Conservation (phyloP, 768 basidiomycete species). For the Tylopilus cervinicoccineus region DNA sequence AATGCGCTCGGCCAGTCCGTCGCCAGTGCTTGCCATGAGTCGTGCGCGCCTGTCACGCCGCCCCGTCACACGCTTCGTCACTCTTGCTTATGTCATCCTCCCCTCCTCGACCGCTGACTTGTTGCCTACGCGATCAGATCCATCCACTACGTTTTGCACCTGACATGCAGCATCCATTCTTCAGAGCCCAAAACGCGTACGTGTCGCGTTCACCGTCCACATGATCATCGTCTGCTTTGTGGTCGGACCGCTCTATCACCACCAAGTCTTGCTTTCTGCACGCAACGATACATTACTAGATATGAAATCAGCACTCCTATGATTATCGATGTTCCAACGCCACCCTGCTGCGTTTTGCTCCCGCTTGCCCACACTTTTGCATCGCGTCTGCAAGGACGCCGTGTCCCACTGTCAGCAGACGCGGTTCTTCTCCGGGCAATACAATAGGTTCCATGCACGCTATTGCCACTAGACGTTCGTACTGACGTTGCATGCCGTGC, state of each 20-base stretch:
- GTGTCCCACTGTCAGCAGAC: slow-evolving; percentile 2
- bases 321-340: slow-evolving; percentile 20
- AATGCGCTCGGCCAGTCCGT: slow-evolving; percentile 10
- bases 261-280: slow-evolving; percentile 9
- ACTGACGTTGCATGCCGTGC: neutral
- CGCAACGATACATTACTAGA: slow-evolving; percentile 18
- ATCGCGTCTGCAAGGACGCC: neutral
- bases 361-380: slow-evolving; percentile 12
- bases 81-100: slow-evolving; percentile 17
- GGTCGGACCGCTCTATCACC: slow-evolving; percentile 22
- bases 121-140: slow-evolving; percentile 17
- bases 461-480: neutral
- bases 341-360: slow-evolving; percentile 4
- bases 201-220: slow-evolving; percentile 2
- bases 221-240: slow-evolving; percentile 6
- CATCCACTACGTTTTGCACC: slow-evolving; percentile 14
- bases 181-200: slow-evolving; percentile 4
- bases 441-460: slow-evolving; percentile 4
- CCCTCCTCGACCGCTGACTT: slow-evolving; percentile 6
- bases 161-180: slow-evolving; percentile 13
- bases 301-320: slow-evolving; percentile 28
- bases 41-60: slow-evolving; percentile 14
- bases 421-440: slow-evolving; percentile 4
- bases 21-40: slow-evolving; percentile 14
- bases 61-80: slow-evolving; percentile 8